Evolutionary conservation across 805 yeast genomes (phyloP), one percentile per base, ranked within the genome.

Genomic region (Kazachstania kunashirensis): DNA sequence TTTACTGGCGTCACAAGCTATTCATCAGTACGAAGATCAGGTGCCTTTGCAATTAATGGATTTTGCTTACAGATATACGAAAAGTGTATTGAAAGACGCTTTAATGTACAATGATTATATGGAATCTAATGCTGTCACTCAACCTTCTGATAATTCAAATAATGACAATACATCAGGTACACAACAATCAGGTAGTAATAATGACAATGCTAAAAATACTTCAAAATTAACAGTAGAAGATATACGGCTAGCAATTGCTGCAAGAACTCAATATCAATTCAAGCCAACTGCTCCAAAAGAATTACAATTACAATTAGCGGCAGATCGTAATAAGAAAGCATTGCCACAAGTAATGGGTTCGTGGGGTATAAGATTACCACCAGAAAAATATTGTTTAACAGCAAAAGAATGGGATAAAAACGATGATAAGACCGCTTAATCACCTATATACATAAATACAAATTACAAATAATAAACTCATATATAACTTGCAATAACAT

Each of bases 31-130:
- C 61, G 95, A 92, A 57, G 97, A 92, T 53, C 94, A 86, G 40
- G 97, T 92, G 3, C 96, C 97, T 0, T 60, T 94, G 17, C 97
- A 92, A 57, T 67, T 92, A 40, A 85, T 94, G 95, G 98, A 92
- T 57, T 92, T 92, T 65, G 97, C 98, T 11, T 80, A 84, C 61
- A 61, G 79, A 44, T 92, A 92, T 66, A 85, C 98, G 4, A 70
- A 80, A 17, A 79, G 86, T 5, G 81, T 92, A 3, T 62, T 94
- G 40, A 83, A 82, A 50, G 98, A 94, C 57, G 96, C 98, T 0
- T 71, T 84, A 36, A 67, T 82, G 2, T 92, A 88, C 59, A 80
- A 77, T 43, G 98, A 92, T 55, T 95, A 92, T 51, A 77, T 84
- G 10, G 75, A 44, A 37, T 20, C 33, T 34, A 16, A 34, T 19